Percentiles rank a stretch among this genome's conserved stretches.
These are phyloP conservation scores for Hippophae tibetana DNA, from an alignment of 306 rosid species.

Conservation along the genomic window DNA sequence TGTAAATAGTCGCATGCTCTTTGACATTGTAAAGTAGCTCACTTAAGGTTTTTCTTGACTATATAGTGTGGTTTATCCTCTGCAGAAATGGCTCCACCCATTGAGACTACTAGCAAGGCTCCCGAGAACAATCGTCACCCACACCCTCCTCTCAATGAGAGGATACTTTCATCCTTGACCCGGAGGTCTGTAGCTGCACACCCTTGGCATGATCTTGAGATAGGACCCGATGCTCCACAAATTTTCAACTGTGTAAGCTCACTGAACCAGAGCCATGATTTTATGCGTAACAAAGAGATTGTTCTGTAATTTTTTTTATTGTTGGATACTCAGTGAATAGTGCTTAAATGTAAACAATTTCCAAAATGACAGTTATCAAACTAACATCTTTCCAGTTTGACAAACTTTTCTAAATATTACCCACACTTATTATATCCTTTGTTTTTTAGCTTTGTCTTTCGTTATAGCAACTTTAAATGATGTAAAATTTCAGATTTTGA, in stretches of 20 bases:
- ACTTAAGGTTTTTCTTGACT: no score
- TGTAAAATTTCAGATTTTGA: no score
- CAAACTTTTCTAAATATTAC: no score
- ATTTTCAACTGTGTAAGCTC: constrained; percentile 84
- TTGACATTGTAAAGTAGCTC: no score
- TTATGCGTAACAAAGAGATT: neutral
- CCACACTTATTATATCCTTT: no score
- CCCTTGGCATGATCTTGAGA: constrained; percentile 99
- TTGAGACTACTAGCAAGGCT: constrained; percentile 38
- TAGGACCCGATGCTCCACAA: constrained; percentile 88
- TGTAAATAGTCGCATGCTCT: no score
- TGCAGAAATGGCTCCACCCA: constrained; percentile 64
- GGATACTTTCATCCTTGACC: constrained; percentile 90
- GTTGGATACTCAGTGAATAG: neutral
- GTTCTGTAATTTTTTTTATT: neutral
- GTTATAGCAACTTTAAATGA: no score
- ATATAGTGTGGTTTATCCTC: neutral
- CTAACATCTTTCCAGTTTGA: no score
- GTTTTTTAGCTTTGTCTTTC: no score
- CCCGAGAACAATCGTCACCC: constrained; percentile 16
- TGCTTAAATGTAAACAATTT: neutral
- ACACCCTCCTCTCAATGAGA: constrained; percentile 80
- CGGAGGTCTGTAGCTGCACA: constrained; percentile 95
- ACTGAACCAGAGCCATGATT: constrained; percentile 6
- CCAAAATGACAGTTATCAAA: neutral